These are phyloP conservation scores for Medicago truncatula DNA, from an alignment of 306 rosid genomes.

Conservation along the genomic window DNA sequence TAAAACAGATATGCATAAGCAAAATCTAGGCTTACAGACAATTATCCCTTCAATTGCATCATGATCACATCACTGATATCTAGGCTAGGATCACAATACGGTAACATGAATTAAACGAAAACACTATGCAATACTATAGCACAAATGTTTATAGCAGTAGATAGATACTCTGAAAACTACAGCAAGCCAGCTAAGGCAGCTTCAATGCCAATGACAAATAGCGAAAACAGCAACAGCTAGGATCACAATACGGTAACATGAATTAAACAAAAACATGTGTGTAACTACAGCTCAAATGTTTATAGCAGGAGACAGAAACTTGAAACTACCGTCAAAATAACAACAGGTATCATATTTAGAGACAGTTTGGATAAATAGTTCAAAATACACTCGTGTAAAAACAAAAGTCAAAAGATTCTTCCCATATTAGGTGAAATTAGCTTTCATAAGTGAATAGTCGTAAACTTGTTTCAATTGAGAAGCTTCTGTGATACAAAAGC, in stretches of 20 bases:
- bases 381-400: neutral
- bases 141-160: too few relatives aligned
- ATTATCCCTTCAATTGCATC: neutral
- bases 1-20: neutral
- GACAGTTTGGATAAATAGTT: neutral
- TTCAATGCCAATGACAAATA: too few relatives aligned
- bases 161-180: too few relatives aligned
- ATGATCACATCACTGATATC: neutral
- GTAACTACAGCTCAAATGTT: neutral
- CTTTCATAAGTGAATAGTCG: neutral
- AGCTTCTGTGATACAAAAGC: neutral
- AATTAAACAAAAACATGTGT: too few relatives aligned
- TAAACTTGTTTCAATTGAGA: neutral
- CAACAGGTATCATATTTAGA: neutral
- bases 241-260: too few relatives aligned
- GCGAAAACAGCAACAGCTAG: too few relatives aligned
- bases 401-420: neutral
- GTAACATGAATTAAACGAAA: constrained; percentile 1
- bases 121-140: neutral
- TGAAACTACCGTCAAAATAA: constrained; percentile 9
- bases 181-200: too few relatives aligned
- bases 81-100: neutral
- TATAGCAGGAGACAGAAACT: constrained; percentile 13
- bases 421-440: neutral
- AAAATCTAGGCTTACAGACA: neutral